phyloP scores from a whole-genome alignment of 352 stramenopile species.

The Phytophthora colocasiae region DNA sequence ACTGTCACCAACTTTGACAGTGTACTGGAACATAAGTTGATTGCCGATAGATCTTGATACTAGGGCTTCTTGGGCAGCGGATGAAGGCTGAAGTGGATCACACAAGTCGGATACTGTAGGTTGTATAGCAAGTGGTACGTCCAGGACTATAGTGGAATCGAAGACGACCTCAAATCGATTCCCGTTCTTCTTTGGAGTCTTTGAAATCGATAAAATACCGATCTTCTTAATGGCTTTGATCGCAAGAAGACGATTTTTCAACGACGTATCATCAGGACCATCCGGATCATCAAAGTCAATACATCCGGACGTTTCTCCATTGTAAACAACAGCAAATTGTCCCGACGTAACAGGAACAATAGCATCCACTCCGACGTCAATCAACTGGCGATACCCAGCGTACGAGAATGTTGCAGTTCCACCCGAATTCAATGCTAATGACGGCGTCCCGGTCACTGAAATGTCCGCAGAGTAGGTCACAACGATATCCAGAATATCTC shows the following conservation, averaged over 20 bases:
- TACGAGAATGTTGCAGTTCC: constrained; percentile 59
- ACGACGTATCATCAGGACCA: constrained; percentile 48
- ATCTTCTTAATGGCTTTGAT: constrained; percentile 52
- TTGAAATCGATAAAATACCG: constrained; percentile 59
- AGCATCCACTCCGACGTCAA: constrained; percentile 74
- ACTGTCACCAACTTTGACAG: constrained; percentile 42
- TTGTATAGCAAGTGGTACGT: constrained; percentile 51
- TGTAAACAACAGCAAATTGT: constrained; percentile 68
- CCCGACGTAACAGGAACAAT: constrained; percentile 57
- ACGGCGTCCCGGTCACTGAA: constrained; percentile 48
- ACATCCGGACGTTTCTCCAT: constrained; percentile 45
- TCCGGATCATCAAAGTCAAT: constrained; percentile 59
- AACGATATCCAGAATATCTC: constrained; percentile 73
- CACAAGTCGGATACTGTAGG: constrained; percentile 60
- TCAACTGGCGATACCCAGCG: constrained; percentile 60
- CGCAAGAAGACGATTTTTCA: constrained; percentile 54
- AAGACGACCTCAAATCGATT: constrained; percentile 68
- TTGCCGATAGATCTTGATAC: constrained; percentile 47
- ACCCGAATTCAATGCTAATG: constrained; percentile 57
- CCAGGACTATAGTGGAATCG: constrained; percentile 47
- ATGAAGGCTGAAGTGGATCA: constrained; percentile 52
- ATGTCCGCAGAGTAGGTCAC: constrained; percentile 74
- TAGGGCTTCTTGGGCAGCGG: constrained; percentile 40
- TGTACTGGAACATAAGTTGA: constrained; percentile 69
- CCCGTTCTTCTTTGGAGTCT: constrained; percentile 57